Evolutionary conservation across 192 early-diverging fungal species (phyloP).

Genomic region (Entomortierella parvispora): DNA sequence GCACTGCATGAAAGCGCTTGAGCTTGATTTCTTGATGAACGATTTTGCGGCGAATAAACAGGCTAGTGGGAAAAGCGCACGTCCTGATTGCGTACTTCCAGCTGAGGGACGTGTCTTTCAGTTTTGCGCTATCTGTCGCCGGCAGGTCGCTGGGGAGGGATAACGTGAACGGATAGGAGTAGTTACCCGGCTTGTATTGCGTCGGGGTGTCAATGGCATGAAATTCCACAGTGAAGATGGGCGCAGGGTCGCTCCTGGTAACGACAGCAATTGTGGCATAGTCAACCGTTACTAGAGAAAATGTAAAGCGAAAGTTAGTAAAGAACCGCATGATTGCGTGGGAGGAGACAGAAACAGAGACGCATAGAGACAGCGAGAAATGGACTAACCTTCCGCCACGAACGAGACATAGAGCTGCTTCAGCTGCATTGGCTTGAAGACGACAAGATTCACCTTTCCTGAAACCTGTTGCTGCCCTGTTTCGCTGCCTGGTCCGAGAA

Average conservation of each 20-base stretch:
- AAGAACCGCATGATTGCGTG: too few relatives aligned
- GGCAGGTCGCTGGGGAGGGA: slow-evolving; percentile 23
- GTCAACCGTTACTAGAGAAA: background rate
- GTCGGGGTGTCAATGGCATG: slow-evolving; percentile 9
- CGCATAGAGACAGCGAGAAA: background rate
- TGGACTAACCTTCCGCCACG: slow-evolving; percentile 23
- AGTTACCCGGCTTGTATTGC: slow-evolving; percentile 14
- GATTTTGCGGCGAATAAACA: slow-evolving; percentile 19
- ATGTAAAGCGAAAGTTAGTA: background rate
- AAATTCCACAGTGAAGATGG: slow-evolving; percentile 6
- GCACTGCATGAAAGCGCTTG: slow-evolving; percentile 20
- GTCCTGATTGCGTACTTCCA: slow-evolving; percentile 22
- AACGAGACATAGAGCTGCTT: slow-evolving; percentile 30
- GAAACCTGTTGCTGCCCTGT: slow-evolving; percentile 15
- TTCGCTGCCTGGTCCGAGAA: slow-evolving; percentile 28
- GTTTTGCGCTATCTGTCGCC: background rate
- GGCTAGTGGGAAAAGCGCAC: slow-evolving; percentile 2
- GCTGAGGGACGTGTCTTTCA: background rate
- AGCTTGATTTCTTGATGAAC: slow-evolving; percentile 3
- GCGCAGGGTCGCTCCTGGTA: slow-evolving; percentile 11
- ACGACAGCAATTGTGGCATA: background rate
- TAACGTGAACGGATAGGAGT: slow-evolving; percentile 14
- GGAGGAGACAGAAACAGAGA: background rate
- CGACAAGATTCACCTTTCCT: slow-evolving; percentile 16
- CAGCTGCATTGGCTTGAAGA: slow-evolving; percentile 31